Conservation (phyloP, 345 rosid species). For the Gossypium bickii region DNA sequence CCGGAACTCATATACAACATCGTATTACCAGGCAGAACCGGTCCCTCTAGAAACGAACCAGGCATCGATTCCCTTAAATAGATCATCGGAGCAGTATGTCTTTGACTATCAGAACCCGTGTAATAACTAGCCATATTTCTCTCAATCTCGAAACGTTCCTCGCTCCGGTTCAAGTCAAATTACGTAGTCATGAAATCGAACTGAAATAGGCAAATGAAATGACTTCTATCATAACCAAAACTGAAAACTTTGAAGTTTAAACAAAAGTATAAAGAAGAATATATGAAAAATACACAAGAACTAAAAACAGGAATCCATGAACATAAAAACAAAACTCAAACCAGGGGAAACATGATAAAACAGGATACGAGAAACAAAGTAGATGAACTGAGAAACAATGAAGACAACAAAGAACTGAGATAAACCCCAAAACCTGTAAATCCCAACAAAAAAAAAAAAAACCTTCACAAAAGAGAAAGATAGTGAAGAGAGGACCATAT, state of each 20-base stretch:
- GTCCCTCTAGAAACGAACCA: constrained; percentile 42
- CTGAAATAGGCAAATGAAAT: constrained; percentile 25
- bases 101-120: constrained; percentile 51
- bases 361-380: no score
- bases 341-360: no score
- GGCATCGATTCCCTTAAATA: constrained; percentile 45
- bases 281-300: no score
- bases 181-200: constrained; percentile 2
- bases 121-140: constrained; percentile 56
- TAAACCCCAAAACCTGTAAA: background rate
- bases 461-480: background rate
- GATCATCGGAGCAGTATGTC: constrained; percentile 47
- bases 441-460: background rate
- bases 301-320: no score
- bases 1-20: constrained; percentile 59
- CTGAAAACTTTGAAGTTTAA: background rate
- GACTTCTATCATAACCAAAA: constrained; percentile 16
- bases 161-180: constrained; percentile 14
- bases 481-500: background rate
- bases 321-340: no score
- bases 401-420: background rate
- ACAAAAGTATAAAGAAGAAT: no score
- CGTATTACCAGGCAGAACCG: constrained; percentile 44
- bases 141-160: constrained; percentile 16
- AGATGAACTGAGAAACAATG: no score